Evolutionary conservation across 768 basidiomycete species (phyloP).

Genomic region (Podaxis sp.): DNA sequence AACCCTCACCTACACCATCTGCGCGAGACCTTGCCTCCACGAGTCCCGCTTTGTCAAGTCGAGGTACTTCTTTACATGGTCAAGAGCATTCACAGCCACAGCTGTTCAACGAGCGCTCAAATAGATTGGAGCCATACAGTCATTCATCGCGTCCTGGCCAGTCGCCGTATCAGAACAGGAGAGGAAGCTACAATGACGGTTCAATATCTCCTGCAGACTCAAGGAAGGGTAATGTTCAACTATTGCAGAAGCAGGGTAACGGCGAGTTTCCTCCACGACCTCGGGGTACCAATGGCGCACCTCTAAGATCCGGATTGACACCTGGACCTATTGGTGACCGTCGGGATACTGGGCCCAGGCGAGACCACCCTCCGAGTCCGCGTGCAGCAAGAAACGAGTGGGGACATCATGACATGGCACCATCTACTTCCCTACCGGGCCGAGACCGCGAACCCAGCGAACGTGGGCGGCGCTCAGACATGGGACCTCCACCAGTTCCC

Average conservation of each 20-base stretch:
- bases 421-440: constrained; percentile 22
- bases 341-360: constrained; percentile 29
- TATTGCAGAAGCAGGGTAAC: constrained; percentile 56
- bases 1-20: constrained; percentile 44
- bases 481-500: constrained; percentile 56
- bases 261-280: constrained; percentile 29
- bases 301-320: constrained; percentile 24
- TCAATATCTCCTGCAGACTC: constrained; percentile 37
- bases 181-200: constrained; percentile 44
- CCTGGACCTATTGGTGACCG: constrained; percentile 23
- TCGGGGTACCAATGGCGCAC: constrained; percentile 33
- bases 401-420: constrained; percentile 18
- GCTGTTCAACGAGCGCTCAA: constrained; percentile 95
- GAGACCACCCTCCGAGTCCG: constrained; percentile 35
- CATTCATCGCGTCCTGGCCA: constrained; percentile 43
- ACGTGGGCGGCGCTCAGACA: constrained; percentile 42
- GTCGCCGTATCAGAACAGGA: constrained; percentile 43
- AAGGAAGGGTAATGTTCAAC: constrained; percentile 44
- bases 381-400: constrained; percentile 32
- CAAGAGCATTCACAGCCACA: constrained; percentile 24
- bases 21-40: constrained; percentile 36
- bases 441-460: constrained; percentile 32
- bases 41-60: constrained; percentile 31
- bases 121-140: constrained; percentile 82
- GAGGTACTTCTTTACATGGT: constrained; percentile 4